Evolutionary conservation across 495 filamentous ascomycete species (phyloP).

Genomic region (Clohesyomyces aquaticus): DNA sequence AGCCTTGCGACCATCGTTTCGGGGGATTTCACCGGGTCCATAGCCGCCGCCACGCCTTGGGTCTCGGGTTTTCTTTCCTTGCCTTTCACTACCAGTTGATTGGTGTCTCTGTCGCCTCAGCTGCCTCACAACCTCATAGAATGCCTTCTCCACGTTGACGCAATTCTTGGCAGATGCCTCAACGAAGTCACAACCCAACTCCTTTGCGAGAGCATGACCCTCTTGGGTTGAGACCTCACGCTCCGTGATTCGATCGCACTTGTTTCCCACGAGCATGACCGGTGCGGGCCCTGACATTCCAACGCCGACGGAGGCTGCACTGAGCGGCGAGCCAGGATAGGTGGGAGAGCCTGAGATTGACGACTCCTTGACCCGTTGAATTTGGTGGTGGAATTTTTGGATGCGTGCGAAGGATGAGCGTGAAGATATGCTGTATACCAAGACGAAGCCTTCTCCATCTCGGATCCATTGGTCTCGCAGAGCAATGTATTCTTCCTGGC

Average conservation of each 20-base stretch:
- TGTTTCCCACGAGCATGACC: constrained; percentile 98
- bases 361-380: constrained; percentile 95
- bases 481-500: constrained; percentile 99
- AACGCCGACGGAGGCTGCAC: constrained; percentile 62
- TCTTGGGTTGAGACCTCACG: constrained; percentile 96
- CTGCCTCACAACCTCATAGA: constrained; percentile 83
- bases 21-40: background rate
- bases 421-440: constrained; percentile 98
- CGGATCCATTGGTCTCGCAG: constrained; percentile 98
- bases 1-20: background rate
- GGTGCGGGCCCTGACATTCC: constrained; percentile 70
- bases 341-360: constrained; percentile 72
- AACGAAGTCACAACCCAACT: constrained; percentile 95
- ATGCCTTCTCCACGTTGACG: constrained; percentile 98
- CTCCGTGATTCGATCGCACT: constrained; percentile 94
- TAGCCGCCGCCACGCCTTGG: background rate
- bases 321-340: constrained; percentile 70
- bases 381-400: constrained; percentile 93
- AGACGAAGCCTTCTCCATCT: constrained; percentile 94
- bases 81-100: constrained; percentile 9
- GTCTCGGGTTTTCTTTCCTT: background rate
- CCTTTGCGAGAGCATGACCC: constrained; percentile 85
- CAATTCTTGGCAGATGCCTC: constrained; percentile 99
- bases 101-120: constrained; percentile 28
- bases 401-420: constrained; percentile 93